Conservation (phyloP, 805 yeast species). For the Starmera quercuum region DNA sequence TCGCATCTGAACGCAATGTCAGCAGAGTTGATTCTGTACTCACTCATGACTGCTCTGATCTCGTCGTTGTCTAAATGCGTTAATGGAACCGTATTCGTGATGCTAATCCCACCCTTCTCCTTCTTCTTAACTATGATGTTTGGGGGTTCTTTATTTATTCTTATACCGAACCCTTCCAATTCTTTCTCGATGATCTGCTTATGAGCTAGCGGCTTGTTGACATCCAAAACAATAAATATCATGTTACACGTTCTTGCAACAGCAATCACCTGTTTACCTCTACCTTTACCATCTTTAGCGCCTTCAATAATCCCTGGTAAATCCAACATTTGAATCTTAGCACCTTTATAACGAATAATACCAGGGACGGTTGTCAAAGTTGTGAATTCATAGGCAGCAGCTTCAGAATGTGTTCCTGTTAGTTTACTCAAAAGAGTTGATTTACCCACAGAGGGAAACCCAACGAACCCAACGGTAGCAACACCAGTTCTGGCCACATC, state of each 20-base stretch:
- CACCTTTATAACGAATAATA: constrained; percentile 91
- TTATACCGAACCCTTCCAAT: constrained; percentile 94
- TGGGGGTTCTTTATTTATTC: constrained; percentile 88
- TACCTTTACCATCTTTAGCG: constrained; percentile 86
- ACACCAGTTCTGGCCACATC: constrained; percentile 99
- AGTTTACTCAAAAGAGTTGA: constrained; percentile 78
- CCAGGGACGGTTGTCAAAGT: constrained; percentile 98
- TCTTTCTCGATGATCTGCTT: constrained; percentile 92
- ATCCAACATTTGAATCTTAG: constrained; percentile 93
- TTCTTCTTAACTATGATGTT: constrained; percentile 87
- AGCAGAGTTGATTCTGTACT: constrained; percentile 91
- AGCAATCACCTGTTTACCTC: constrained; percentile 96
- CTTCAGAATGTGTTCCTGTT: constrained; percentile 95
- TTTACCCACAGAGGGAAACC: constrained; percentile 91
- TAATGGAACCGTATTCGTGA: constrained; percentile 87
- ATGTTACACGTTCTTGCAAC: constrained; percentile 97
- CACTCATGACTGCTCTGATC: constrained; percentile 92
- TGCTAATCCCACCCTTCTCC: constrained; percentile 92
- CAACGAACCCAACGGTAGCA: constrained; percentile 95
- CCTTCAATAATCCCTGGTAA: constrained; percentile 88
- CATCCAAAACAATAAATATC: constrained; percentile 89
- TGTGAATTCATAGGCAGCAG: constrained; percentile 97
- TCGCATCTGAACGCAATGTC: constrained; percentile 96
- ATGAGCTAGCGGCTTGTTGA: constrained; percentile 91
- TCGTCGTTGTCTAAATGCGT: constrained; percentile 91